phyloP scores from a whole-genome alignment of 768 basidiomycete species.

The Mycena haematopus region DNA sequence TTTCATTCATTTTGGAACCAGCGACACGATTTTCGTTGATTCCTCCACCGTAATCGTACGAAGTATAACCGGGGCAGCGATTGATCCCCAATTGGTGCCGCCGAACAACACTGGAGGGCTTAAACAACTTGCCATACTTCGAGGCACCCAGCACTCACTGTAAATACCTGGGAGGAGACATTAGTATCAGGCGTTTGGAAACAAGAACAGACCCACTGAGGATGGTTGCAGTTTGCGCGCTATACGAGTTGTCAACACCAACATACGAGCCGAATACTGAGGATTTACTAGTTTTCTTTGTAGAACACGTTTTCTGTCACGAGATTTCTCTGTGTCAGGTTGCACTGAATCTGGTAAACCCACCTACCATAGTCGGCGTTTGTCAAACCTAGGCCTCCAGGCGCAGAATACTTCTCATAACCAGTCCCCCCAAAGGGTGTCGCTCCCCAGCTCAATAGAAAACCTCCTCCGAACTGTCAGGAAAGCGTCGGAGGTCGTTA shows the following conservation, averaged over 20 bases:
- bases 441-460: slow-evolving; percentile 51
- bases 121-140: neutral
- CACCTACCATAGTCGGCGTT: slow-evolving; percentile 49
- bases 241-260: slow-evolving; percentile 22
- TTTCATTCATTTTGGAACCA: slow-evolving; percentile 56
- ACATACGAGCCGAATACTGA: neutral
- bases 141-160: slow-evolving; percentile 39
- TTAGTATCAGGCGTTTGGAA: slow-evolving; percentile 25
- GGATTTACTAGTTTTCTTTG: slow-evolving; percentile 55
- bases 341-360: neutral
- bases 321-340: neutral
- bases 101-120: slow-evolving; percentile 56
- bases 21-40: slow-evolving; percentile 60
- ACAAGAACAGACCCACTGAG: slow-evolving; percentile 42
- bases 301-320: slow-evolving; percentile 55
- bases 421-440: slow-evolving; percentile 37
- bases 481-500: neutral
- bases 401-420: no score
- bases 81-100: slow-evolving; percentile 70
- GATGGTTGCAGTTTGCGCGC: slow-evolving; percentile 58
- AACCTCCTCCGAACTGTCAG: slow-evolving; percentile 55
- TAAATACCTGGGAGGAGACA: slow-evolving; percentile 47
- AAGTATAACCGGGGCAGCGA: slow-evolving; percentile 64
- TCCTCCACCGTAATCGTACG: slow-evolving; percentile 69
- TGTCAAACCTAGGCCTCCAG: slow-evolving; percentile 39